Evolutionary conservation across 768 basidiomycete genomes (phyloP).

Genomic region (Kwoniella sp.): DNA sequence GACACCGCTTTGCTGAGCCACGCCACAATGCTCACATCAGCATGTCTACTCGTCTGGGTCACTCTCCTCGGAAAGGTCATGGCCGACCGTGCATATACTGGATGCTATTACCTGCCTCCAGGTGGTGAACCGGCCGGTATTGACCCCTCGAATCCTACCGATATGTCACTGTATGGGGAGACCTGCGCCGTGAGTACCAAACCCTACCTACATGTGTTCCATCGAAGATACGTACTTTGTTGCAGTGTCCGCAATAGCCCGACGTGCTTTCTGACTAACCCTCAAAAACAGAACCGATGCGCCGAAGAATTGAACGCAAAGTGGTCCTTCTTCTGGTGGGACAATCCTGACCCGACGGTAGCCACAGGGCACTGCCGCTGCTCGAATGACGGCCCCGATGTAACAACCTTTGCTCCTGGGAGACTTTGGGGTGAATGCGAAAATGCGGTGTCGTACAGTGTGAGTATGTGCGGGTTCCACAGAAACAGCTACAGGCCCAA

Average conservation of each 20-base stretch:
- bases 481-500: too few relatives aligned
- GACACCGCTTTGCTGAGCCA: too few relatives aligned
- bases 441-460: not conserved
- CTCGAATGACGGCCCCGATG: not conserved
- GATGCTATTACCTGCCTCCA: conserved; percentile 4
- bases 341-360: not conserved
- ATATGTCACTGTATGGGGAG: not conserved
- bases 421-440: not conserved
- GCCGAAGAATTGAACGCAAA: not conserved
- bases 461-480: not conserved
- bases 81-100: not conserved
- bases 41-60: not conserved
- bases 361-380: not conserved
- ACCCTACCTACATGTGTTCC: not conserved
- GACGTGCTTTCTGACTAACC: not conserved
- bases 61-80: not conserved
- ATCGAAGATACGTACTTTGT: too few relatives aligned
- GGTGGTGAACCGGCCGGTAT: conserved; percentile 2
- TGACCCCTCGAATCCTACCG: not conserved
- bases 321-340: not conserved
- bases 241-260: not conserved
- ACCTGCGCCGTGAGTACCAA: not conserved
- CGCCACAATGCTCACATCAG: not conserved
- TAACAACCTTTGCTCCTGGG: not conserved
- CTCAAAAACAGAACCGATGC: not conserved